Evolutionary conservation across 1,284 basidiomycete species (phyloP), one percentile per base, ranked within the genome.

Genomic region (Boletus chippewaensis): DNA sequence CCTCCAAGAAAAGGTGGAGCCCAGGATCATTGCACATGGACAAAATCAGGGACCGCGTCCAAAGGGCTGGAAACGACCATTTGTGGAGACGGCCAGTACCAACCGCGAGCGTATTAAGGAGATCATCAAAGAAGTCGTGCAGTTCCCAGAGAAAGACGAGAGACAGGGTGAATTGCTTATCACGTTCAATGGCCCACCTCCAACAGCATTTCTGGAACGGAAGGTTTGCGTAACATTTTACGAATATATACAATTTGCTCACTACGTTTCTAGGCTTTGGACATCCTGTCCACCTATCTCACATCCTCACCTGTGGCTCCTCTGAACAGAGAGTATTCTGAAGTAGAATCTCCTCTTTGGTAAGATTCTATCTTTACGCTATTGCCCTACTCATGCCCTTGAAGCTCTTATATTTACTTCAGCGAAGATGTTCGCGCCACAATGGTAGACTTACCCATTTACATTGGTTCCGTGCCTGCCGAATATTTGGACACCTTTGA

Each of bases 101-200:
- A 66, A 74, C 12, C 77, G 87, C 10, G 74, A 78, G 4, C 76
- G 78, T 6, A 77, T 91, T 24, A 51, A 74, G 9, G 66, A 78
- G 54, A 77, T 79, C 3, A 64, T 75, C 44, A 81, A 78, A 55
- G 79, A 84, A 51, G 75, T 78, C 0, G 82, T 98, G 29, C 89
- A 95, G 60, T 99, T 99, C 63, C 96, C 96, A n/a, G 96, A 98
- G 70, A 84, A 92, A 69, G 95, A 99, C 66, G 96, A 99, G 74
- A 93, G 87, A 72, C 78, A 92, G 57, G 95, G 96, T 38, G 94
- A 98, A 72, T 66, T 98, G 7, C 74, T 81, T 41, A 77, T 97
- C 51, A 80, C 75, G 18, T 96, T 86, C 74, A 74, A 90, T 54
- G 95, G 95, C 2, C 90, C 89, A 31, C 66, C 82, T 42, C 81